Evolutionary conservation across 306 rosid genomes (phyloP).

Genomic region (Carpinus fangiana): DNA sequence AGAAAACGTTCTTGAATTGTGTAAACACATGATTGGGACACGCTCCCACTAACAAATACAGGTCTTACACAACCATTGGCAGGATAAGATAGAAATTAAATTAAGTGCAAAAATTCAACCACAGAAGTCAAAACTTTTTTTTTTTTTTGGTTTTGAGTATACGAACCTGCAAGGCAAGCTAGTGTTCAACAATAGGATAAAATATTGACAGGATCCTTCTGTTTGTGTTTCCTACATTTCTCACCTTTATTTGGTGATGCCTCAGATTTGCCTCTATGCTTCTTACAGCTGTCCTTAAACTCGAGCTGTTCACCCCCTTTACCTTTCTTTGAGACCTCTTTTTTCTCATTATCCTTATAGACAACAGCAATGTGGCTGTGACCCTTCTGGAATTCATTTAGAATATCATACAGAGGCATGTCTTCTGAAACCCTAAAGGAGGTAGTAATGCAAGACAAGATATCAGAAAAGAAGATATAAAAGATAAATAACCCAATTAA

Average conservation of each 20-base stretch:
- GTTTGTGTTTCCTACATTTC: slow-evolving; percentile 21
- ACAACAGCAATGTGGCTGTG: slow-evolving; percentile 99
- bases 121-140: neutral
- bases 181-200: neutral
- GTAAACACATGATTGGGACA: neutral
- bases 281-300: slow-evolving; percentile 51
- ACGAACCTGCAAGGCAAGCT: neutral
- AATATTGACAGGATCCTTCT: neutral
- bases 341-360: slow-evolving; percentile 65
- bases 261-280: slow-evolving; percentile 35
- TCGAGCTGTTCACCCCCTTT: slow-evolving; percentile 45
- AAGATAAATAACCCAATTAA: slow-evolving; percentile 14
- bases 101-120: neutral
- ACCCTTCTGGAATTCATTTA: slow-evolving; percentile 96
- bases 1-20: neutral
- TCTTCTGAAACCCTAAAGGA: slow-evolving; percentile 85
- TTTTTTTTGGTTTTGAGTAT: neutral
- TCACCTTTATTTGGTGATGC: slow-evolving; percentile 54
- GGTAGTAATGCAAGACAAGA: slow-evolving; percentile 21
- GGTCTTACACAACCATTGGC: neutral
- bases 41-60: neutral
- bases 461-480: slow-evolving; percentile 12
- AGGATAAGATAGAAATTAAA: neutral
- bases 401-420: slow-evolving; percentile 93
- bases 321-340: slow-evolving; percentile 39